These are phyloP conservation scores for Corchorus capsularis DNA, from an alignment of 345 rosid genomes.

Conservation along the genomic window DNA sequence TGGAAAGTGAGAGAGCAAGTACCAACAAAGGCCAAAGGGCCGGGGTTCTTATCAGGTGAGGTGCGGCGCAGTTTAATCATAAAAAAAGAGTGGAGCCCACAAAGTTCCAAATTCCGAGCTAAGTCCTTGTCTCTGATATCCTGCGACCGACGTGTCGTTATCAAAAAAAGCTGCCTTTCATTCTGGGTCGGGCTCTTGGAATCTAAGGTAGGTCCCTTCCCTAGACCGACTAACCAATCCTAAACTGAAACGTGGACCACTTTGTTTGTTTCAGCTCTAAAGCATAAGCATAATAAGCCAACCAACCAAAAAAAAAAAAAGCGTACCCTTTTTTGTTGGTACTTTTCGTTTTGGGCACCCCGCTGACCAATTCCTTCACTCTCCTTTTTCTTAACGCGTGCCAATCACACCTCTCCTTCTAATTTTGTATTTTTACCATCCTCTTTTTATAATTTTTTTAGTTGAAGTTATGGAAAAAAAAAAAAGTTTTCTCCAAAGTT, in stretches of 20 bases:
- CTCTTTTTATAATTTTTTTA: too few relatives aligned
- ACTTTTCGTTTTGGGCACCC: background rate
- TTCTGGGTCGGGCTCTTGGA: constrained; percentile 14
- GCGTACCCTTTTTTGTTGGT: constrained; percentile 23
- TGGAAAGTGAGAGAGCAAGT: background rate
- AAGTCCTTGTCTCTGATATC: constrained; percentile 26
- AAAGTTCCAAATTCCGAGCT: constrained; percentile 9
- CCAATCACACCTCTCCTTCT: background rate
- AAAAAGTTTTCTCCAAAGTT: too few relatives aligned
- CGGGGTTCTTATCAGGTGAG: background rate
- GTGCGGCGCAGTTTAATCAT: background rate
- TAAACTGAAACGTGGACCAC: constrained; percentile 9
- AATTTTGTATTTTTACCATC: background rate
- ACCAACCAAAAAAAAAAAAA: background rate
- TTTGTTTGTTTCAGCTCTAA: background rate
- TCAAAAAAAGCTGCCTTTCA: constrained; percentile 35
- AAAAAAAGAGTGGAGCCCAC: background rate
- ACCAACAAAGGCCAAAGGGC: background rate
- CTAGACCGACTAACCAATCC: background rate
- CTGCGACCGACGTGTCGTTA: constrained; percentile 45
- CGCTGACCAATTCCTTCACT: background rate
- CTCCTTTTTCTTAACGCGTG: constrained; percentile 9
- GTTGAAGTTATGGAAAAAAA: too few relatives aligned
- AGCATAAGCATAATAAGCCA: background rate
- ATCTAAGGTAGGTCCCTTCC: constrained; percentile 12